Evolutionary conservation across 306 rosid species (phyloP), one percentile per base, ranked within the genome.

Genomic region (Medicago arabica): DNA sequence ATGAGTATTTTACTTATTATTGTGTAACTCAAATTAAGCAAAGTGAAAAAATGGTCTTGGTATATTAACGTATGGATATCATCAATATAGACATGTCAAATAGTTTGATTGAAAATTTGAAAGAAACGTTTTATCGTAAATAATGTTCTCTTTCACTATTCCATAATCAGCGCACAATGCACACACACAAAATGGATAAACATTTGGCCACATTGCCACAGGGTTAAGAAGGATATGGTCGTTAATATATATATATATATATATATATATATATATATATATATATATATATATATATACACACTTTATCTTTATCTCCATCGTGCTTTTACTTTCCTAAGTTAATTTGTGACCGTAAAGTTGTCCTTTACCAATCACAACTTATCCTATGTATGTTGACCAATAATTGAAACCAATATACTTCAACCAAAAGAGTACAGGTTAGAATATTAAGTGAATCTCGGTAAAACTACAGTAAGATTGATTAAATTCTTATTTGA

Each of bases 201-300:
- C 50, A n/a, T 47, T 51, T 39, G 50, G 59, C 17, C 12, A 23
- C 11, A 44, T 61, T 68, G 54, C 47, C 47, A 60, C 17, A 7
- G 4, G 39, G 13, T 44, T 23, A 50, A 58, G 67, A 23, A 1
- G 28, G 85, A 77, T 81, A 81, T 44, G 70, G 59, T 76, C 63
- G 50, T 73, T 31, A 55, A n/a, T n/a, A n/a, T n/a, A n/a, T n/a
- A n/a, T n/a, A n/a, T n/a, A n/a, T n/a, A n/a, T n/a, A n/a, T n/a
- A n/a, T n/a, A n/a, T n/a, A n/a, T n/a, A n/a, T n/a, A n/a, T n/a
- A n/a, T n/a, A n/a, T n/a, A n/a, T n/a, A n/a, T n/a, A n/a, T n/a
- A n/a, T n/a, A n/a, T n/a, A n/a, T n/a, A n/a, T n/a, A n/a, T n/a
- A n/a, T n/a, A n/a, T n/a, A n/a, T n/a, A n/a, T n/a, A n/a, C n/a